These are phyloP conservation scores for Vicia villosa DNA, from an alignment of 306 rosid genomes.

Conservation along the genomic window DNA sequence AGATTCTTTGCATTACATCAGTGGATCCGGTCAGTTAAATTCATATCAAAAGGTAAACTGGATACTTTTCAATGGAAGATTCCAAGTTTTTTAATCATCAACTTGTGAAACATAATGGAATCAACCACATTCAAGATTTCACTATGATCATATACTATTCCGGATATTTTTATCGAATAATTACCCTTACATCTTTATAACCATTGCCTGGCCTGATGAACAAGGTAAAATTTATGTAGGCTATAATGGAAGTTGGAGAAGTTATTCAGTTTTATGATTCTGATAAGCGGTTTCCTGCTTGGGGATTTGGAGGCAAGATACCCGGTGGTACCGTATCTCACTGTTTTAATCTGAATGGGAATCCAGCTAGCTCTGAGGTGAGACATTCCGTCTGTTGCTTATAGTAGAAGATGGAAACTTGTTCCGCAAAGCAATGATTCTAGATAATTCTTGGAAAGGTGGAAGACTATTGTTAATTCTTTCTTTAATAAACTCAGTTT, in stretches of 20 bases:
- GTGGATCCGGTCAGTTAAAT: conserved; percentile 59
- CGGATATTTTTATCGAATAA: neutral
- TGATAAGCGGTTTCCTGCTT: conserved; percentile 73
- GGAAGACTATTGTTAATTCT: neutral
- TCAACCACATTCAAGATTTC: neutral
- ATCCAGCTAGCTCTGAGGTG: conserved; percentile 60
- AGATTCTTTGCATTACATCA: conserved; percentile 70
- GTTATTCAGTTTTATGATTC: conserved; percentile 90
- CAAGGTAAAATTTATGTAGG: conserved; percentile 47
- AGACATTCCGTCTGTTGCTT: neutral
- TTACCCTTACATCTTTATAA: too few relatives aligned
- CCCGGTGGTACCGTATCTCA: conserved; percentile 53
- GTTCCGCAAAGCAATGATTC: neutral
- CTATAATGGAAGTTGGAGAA: conserved; percentile 80
- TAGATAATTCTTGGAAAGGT: neutral
- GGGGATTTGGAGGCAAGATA: conserved; percentile 90
- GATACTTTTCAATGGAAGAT: neutral
- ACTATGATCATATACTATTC: neutral
- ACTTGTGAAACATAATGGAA: neutral
- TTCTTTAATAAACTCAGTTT: neutral
- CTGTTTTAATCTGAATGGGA: conserved; percentile 77
- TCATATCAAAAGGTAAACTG: conserved; percentile 73
- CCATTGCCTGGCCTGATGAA: conserved; percentile 21
- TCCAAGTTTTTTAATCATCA: neutral
- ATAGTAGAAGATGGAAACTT: neutral